Percentiles rank a stretch among this genome's conserved stretches.
Evolutionary conservation across 2,329 filamentous ascomycete genomes (phyloP).

Genomic region (Epichloe sp.): DNA sequence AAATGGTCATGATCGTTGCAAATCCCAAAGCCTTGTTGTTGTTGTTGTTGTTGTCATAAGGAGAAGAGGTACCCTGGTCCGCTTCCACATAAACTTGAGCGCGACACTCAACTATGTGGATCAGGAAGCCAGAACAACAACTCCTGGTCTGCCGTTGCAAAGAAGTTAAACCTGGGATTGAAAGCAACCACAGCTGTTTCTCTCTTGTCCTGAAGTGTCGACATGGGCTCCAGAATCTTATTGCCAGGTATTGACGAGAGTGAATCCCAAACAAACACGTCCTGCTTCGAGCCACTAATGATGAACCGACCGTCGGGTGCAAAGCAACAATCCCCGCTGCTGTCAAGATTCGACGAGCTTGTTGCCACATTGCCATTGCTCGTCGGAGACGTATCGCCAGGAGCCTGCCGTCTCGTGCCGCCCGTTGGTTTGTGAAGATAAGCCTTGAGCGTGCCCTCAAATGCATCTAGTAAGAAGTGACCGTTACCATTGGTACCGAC

Average conservation of each 20-base stretch:
- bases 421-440: conserved; percentile 51
- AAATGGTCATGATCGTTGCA: conserved; percentile 1
- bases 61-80: not conserved
- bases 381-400: conserved; percentile 32
- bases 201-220: conserved; percentile 52
- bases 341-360: conserved; percentile 31
- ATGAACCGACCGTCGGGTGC: conserved; percentile 82
- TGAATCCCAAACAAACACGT: conserved; percentile 79
- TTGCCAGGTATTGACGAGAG: conserved; percentile 41
- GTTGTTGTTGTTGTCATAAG: not conserved
- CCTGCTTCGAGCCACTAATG: conserved; percentile 61
- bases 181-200: conserved; percentile 67
- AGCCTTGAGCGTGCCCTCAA: conserved; percentile 66
- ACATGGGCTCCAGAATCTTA: conserved; percentile 48
- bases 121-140: conserved; percentile 68
- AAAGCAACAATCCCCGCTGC: conserved; percentile 73
- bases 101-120: conserved; percentile 27
- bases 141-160: conserved; percentile 81
- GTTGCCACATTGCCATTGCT: conserved; percentile 17
- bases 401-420: conserved; percentile 37
- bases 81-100: no score
- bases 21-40: not conserved
- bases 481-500: conserved; percentile 72
- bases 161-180: conserved; percentile 84
- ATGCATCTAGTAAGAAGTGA: conserved; percentile 89